Percentiles rank a stretch among this genome's conserved stretches.
phyloP scores from a whole-genome alignment of 2,329 filamentous ascomycete species.

The Fusarium sp. region DNA sequence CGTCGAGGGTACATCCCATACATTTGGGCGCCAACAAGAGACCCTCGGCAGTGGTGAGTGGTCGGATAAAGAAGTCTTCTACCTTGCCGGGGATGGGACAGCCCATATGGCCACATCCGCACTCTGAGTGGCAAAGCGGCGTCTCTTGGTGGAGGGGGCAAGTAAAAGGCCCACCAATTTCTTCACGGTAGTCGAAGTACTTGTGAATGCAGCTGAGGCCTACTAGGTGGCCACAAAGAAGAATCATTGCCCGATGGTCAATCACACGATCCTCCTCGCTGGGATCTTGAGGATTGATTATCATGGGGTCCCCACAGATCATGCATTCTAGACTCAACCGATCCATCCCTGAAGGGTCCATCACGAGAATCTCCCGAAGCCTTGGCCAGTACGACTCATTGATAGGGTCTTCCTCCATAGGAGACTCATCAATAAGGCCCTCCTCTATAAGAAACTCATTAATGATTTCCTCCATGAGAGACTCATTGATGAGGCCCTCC shows the following conservation, averaged over 20 bases:
- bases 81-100: neutral
- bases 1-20: neutral
- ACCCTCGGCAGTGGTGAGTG: neutral
- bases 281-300: neutral
- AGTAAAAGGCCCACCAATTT: too few relatives aligned
- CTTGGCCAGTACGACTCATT: neutral
- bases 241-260: neutral
- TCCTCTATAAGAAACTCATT: too few relatives aligned
- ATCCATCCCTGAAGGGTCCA: neutral
- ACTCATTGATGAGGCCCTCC: neutral
- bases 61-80: neutral
- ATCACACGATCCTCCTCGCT: too few relatives aligned
- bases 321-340: slow-evolving; percentile 1
- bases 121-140: neutral
- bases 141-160: neutral
- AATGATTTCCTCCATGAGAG: neutral
- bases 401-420: neutral
- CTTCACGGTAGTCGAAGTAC: too few relatives aligned
- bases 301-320: neutral
- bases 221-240: neutral
- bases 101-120: neutral
- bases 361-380: neutral
- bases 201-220: neutral
- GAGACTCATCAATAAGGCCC: too few relatives aligned
- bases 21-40: neutral